Base-by-base conservation (phyloP, 108 stramenopile species). In the Skeletonema potamos region DNA sequence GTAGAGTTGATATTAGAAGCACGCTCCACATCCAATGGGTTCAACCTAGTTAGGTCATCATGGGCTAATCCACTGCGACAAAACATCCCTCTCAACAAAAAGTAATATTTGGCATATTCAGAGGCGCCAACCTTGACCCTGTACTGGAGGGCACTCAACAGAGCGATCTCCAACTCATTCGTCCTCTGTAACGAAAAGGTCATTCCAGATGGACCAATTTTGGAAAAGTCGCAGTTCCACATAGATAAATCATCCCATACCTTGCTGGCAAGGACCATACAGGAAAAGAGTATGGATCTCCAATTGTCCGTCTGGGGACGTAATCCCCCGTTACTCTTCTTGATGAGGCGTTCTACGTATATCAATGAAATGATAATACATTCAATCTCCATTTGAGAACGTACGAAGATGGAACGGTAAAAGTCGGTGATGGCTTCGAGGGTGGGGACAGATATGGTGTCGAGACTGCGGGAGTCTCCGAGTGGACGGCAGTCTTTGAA, bases 241-340 rank as follows among this genome's bases (percentile, higher is more conserved):
- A 99, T 99, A 74, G 82, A 84, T 54, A 98, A 68, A 71, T 99
- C 98, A 61, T 99, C 98, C 96, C 98, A 99, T 2, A 99, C 98
- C 72, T 99, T 99, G 58, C 87, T 89, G 0, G 95, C 77, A 46
- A 99, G 77, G 26, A 99, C 89, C 95, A 99, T 94, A 67, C 90
- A 89, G 9, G 91, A 81, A 66, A 97, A 97, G 15, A 99, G 57
- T 4, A 96, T 68, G 12, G 96, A 95, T 58, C 90, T 76, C 96
- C 96, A 99, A 73, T 97, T 98, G 46, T 65, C 44, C 1, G 82
- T 62, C 6, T 72, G 76, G 55, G 96, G 94, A 18, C 85, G 74
- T 1, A 98, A 74, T 28, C 68, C 72, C 9, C 96, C 98, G 27
- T 73, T 64, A 10, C 95, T 96, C 62, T 79, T 70, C 79, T 96